These are phyloP conservation scores for Cadophora luteo-olivacea DNA, from an alignment of 2,329 filamentous ascomycete species.

Conservation along the genomic window DNA sequence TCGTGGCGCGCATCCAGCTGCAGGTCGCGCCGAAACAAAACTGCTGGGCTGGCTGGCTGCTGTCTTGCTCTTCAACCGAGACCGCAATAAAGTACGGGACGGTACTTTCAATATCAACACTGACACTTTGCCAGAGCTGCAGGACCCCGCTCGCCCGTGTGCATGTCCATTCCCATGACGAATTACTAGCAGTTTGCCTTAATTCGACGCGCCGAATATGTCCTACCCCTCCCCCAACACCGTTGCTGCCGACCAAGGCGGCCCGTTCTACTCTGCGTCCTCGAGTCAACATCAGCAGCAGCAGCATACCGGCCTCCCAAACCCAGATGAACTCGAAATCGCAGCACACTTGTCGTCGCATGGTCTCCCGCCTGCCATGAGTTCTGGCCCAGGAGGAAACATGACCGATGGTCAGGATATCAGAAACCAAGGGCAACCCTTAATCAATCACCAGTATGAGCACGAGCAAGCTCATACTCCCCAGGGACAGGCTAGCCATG, in stretches of 20 bases:
- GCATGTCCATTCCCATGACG: constrained; percentile 32
- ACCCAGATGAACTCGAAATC: constrained; percentile 52
- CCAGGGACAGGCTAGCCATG: constrained; percentile 36
- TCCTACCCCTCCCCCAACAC: constrained; percentile 43
- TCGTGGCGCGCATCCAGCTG: constrained; percentile 27
- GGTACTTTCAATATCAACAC: constrained; percentile 34
- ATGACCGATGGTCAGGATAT: constrained; percentile 48
- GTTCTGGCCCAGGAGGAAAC: constrained; percentile 45
- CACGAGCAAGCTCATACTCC: constrained; percentile 41
- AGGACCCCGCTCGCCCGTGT: constrained; percentile 29
- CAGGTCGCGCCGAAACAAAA: constrained; percentile 17
- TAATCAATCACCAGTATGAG: constrained; percentile 45
- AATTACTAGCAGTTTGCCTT: constrained; percentile 28
- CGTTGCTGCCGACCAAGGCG: constrained; percentile 38
- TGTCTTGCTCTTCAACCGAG: constrained; percentile 23
- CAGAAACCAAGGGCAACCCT: constrained; percentile 42
- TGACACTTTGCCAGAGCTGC: constrained; percentile 32
- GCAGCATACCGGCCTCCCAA: constrained; percentile 40
- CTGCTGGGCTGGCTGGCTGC: constrained; percentile 13
- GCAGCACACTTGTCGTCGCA: constrained; percentile 53
- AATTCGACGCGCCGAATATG: constrained; percentile 41
- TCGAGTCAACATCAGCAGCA: constrained; percentile 34
- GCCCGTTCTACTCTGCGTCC: constrained; percentile 40
- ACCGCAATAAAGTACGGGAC: constrained; percentile 23
- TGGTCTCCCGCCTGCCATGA: constrained; percentile 52